Evolutionary conservation across 2,329 filamentous ascomycete species (phyloP), one percentile per base, ranked within the genome.

Genomic region (Epichloe sylvatica): DNA sequence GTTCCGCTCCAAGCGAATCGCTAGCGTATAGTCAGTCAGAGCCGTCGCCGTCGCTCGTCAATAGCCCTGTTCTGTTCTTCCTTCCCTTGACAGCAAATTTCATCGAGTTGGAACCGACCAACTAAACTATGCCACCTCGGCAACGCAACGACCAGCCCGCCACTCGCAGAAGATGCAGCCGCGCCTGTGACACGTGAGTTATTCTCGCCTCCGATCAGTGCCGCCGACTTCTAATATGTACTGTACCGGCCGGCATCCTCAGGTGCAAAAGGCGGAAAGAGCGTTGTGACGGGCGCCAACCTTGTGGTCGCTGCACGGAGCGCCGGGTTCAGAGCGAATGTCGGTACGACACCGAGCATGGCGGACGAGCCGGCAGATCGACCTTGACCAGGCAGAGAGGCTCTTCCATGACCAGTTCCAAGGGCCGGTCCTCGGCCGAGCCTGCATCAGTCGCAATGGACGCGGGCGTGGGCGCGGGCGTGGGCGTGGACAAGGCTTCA

Each of bases 191-290:
- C 44, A 37, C 34, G 49, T 50, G 37, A 46, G 37, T 33, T 19
- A 0, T 30, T 30, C 30, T 30, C 30, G 30, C 8, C 30, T 30
- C 30, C 30, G 30, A 30, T 30, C 8, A 30, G 30, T 4, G 8
- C 30, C 30, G 30, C 30, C 30, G 30, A 33, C n/a, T 35, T n/a
- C 36, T 39, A 42, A 25, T 39, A 5, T 44, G 21, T 13, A 19
- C 17, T 19, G 17, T 19, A 11, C 19, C 6, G 11, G 7, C 13
- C 25, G 17, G 15, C 13, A 25, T 36, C 15, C 34, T 12, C 30
- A 52, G 51, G 45, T 52, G 51, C 35, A 52, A 52, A 40, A 38
- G 45, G 15, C 49, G 53, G n/a, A 54, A 54, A 47, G 51, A 53
- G 43, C 47, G 49, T 36, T 54, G 53, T 19, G 53, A 54, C 33